Conservation (phyloP, 2,329 filamentous ascomycete genomes). For the Aspergillus quadricinctus region DNA sequence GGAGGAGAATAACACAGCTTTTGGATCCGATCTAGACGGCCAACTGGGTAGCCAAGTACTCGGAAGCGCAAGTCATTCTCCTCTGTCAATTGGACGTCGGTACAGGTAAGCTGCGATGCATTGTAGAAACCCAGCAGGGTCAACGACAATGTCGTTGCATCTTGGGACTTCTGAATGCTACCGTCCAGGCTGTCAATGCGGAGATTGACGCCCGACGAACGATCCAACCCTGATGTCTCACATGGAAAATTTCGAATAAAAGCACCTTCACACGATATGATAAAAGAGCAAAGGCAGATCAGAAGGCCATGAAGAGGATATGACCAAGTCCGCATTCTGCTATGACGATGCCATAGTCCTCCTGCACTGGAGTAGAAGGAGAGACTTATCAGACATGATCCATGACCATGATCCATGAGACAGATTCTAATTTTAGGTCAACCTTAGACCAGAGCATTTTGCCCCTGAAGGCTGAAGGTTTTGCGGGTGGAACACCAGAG, state of each 20-base stretch:
- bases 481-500: neutral
- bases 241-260: neutral
- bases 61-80: neutral
- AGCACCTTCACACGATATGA: neutral
- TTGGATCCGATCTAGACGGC: neutral
- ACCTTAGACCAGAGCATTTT: neutral
- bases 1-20: neutral
- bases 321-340: neutral
- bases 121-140: conserved; percentile 2
- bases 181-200: neutral
- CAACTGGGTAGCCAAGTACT: conserved; percentile 1
- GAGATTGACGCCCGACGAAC: neutral
- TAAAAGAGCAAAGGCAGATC: neutral
- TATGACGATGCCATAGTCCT: neutral
- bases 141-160: neutral
- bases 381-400: neutral
- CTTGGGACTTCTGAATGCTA: neutral
- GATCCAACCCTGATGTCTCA: neutral
- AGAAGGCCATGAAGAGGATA: neutral
- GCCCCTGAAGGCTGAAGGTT: neutral
- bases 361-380: neutral
- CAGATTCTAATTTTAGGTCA: neutral
- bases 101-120: neutral
- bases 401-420: neutral
- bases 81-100: neutral